Evolutionary conservation across 495 filamentous ascomycete species (phyloP), one percentile per base, ranked within the genome.

Genomic region (Penicillium samsonianum): DNA sequence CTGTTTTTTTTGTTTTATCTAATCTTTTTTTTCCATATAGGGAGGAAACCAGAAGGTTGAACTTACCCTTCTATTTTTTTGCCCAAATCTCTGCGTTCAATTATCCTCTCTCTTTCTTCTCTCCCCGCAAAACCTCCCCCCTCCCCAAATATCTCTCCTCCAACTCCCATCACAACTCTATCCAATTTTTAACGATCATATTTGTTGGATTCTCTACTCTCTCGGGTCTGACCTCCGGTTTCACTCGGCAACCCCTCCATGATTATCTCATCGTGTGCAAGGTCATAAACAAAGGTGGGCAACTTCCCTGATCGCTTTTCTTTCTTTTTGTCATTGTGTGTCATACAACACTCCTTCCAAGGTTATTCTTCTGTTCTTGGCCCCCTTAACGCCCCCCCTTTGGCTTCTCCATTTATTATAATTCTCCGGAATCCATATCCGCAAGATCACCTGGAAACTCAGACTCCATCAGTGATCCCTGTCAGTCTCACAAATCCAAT

Each of bases 231-330:
- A 30, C 28, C 28, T 30, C 23, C 23, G 23, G 23, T 30, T 9
- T 30, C 14, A 16, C 2, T 38, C 16, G 14, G 14, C 14, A n/a
- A 9, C 53, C 53, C 55, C 50, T 57, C 63, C 57, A 42, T 61
- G 59, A 58, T 67, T 64, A 58, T 53, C 49, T 64, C 57, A 60
- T 57, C 56, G 52, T 53, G 59, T 45, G 19, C 46, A 22, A 28
- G 22, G 14, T 46, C 23, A 45, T 45, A 23, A 47, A 17, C 44
- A 12, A 12, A 53, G 50, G 37, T 53, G 26, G n/a, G 23, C 17
- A 19, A 30, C 7, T 11, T 2, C 47, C 11, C 47, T 20, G 47
- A 50, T 49, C 46, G 46, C 31, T 16, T 22, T 40, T 25, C 23
- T 41, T 11, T 12, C 7, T 52, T 26, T n/a, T 37, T 37, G 30